phyloP scores from a whole-genome alignment of 805 yeast genomes.

The Candida tallmaniae region DNA sequence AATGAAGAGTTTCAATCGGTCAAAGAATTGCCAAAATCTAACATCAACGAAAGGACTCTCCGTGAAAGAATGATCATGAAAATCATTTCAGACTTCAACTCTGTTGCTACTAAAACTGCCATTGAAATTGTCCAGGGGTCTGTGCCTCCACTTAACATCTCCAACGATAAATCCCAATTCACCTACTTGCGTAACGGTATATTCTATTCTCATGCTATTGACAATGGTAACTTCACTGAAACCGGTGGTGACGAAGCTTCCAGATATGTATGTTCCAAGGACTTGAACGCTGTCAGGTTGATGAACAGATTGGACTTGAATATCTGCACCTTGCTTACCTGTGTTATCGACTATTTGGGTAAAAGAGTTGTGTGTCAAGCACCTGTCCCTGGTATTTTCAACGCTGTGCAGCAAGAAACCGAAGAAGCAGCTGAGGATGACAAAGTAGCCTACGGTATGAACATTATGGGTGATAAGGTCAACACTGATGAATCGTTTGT shows the following conservation, averaged over 20 bases:
- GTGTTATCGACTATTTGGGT: slow-evolving; percentile 89
- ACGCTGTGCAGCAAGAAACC: slow-evolving; percentile 36
- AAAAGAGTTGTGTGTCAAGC: slow-evolving; percentile 87
- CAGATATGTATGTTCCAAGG: slow-evolving; percentile 73
- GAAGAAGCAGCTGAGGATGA: slow-evolving; percentile 24
- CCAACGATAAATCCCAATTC: slow-evolving; percentile 54
- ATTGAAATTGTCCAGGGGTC: slow-evolving; percentile 70
- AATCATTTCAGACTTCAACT: slow-evolving; percentile 70
- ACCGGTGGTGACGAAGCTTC: slow-evolving; percentile 87
- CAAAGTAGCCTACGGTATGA: slow-evolving; percentile 70
- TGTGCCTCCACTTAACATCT: slow-evolving; percentile 74
- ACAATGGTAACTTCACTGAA: slow-evolving; percentile 55
- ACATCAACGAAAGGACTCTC: slow-evolving; percentile 61
- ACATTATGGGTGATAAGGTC: slow-evolving; percentile 53
- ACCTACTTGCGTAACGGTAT: slow-evolving; percentile 79
- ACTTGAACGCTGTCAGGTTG: slow-evolving; percentile 64
- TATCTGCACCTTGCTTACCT: slow-evolving; percentile 68
- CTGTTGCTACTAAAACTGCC: slow-evolving; percentile 76
- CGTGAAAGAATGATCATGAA: slow-evolving; percentile 74
- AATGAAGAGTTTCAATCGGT: slow-evolving; percentile 86
- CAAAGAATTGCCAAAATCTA: slow-evolving; percentile 59
- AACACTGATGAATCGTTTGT: slow-evolving; percentile 50
- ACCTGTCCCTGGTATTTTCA: slow-evolving; percentile 89
- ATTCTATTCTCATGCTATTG: slow-evolving; percentile 74
- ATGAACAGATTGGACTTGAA: slow-evolving; percentile 66